phyloP scores from a whole-genome alignment of 2,329 filamentous ascomycete genomes.

The Trichoderma afroharzianum region DNA sequence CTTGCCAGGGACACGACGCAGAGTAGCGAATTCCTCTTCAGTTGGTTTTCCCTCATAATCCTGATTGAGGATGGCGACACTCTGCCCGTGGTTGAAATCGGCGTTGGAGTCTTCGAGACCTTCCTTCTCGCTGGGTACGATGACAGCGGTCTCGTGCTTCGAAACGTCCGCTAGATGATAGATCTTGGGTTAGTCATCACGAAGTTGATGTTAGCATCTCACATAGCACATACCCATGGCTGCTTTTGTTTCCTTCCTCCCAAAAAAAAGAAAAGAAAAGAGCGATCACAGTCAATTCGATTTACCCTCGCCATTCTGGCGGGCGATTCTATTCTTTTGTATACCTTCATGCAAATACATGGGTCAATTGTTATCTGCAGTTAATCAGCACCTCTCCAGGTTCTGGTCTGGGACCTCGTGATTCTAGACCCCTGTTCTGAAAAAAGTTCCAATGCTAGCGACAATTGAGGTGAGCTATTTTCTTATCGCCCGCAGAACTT shows the following conservation, averaged over 20 bases:
- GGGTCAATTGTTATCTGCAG: background rate
- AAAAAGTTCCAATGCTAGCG: background rate
- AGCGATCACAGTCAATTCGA: background rate
- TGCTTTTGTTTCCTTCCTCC: background rate
- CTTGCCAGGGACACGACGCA: conserved; percentile 49
- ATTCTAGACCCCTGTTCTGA: background rate
- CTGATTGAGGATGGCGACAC: background rate
- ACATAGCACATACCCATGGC: background rate
- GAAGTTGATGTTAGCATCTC: background rate
- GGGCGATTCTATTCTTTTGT: background rate
- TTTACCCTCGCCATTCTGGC: background rate
- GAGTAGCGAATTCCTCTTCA: conserved; percentile 48
- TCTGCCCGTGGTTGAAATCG: background rate
- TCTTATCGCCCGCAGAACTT: background rate
- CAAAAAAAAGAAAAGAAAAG: background rate
- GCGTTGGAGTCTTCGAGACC: background rate
- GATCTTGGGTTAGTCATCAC: background rate
- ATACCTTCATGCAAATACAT: background rate
- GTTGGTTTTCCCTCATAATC: conserved; percentile 40
- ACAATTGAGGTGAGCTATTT: background rate
- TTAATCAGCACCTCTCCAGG: background rate
- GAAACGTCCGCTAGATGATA: background rate
- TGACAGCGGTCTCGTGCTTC: background rate
- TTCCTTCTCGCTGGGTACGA: background rate
- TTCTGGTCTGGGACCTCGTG: background rate